Conservation (phyloP, 1,139 yeast species). For the Nakaseomyces kungkrabaensis region DNA sequence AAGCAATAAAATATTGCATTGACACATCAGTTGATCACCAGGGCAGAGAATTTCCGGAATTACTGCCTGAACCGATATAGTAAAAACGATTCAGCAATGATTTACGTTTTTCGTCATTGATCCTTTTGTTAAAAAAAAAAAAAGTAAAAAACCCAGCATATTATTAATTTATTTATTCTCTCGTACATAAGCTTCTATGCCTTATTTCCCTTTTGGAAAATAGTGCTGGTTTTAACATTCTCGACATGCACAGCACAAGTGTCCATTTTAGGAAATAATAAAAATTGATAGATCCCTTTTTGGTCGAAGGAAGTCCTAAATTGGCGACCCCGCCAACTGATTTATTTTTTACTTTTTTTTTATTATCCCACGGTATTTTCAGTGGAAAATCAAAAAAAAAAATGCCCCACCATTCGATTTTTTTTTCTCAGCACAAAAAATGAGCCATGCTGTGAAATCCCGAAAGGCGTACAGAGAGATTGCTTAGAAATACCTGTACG, state of each 20-base stretch:
- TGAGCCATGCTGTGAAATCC: too few species aligned
- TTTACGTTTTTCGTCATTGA: neutral
- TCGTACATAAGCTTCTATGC: neutral
- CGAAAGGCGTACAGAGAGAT: too few species aligned
- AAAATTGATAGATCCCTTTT: too few species aligned
- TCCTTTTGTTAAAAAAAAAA: neutral
- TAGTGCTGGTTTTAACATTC: neutral
- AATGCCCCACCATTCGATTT: neutral
- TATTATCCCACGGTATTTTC: too few species aligned
- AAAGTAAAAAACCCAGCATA: neutral
- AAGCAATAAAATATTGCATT: neutral
- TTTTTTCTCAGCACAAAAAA: too few species aligned
- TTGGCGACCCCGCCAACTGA: neutral
- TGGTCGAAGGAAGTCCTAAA: too few species aligned
- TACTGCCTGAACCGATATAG: too few species aligned
- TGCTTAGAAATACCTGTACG: neutral
- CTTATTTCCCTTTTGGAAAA: neutral
- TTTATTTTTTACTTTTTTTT: neutral
- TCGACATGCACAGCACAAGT: neutral
- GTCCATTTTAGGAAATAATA: neutral
- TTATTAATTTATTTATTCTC: too few species aligned
- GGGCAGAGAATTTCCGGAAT: too few species aligned
- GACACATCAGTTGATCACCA: too few species aligned
- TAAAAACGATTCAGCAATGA: neutral
- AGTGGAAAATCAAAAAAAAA: too few species aligned